These are phyloP conservation scores for Biscogniauxia sp. DNA, from an alignment of 2,329 filamentous ascomycete species.

Conservation along the genomic window DNA sequence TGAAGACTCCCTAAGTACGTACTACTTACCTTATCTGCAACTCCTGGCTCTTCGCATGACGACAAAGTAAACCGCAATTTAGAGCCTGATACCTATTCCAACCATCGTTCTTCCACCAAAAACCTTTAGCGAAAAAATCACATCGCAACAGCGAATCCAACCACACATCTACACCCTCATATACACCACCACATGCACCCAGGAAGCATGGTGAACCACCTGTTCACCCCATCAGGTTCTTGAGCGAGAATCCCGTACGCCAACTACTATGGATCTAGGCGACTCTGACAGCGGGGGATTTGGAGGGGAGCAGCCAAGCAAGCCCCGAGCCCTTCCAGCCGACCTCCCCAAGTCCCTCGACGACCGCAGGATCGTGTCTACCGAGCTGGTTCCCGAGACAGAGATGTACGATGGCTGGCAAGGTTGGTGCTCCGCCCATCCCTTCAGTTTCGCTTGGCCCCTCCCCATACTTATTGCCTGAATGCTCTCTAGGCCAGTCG, in stretches of 20 bases:
- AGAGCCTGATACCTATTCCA: background rate
- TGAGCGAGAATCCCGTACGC: constrained; percentile 25
- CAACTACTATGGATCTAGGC: constrained; percentile 59
- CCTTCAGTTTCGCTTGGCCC: constrained; percentile 10
- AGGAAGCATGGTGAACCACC: constrained; percentile 23
- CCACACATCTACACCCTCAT: background rate
- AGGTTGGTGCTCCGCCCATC: constrained; percentile 50
- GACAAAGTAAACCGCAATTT: background rate
- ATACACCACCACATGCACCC: constrained; percentile 5
- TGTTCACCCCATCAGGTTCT: constrained; percentile 16
- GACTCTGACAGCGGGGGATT: constrained; percentile 46
- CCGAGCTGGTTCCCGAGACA: constrained; percentile 72
- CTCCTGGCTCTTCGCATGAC: background rate
- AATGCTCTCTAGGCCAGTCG: constrained; percentile 69
- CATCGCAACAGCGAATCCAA: constrained; percentile 1
- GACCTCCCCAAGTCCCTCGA: constrained; percentile 91
- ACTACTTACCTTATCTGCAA: background rate
- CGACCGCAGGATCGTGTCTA: constrained; percentile 71
- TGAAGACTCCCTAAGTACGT: background rate
- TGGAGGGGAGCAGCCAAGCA: constrained; percentile 40
- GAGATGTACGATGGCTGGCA: constrained; percentile 99
- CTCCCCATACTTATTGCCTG: constrained; percentile 15
- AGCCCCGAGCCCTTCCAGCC: constrained; percentile 62
- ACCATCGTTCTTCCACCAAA: background rate
- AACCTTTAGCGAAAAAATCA: background rate